phyloP scores from a whole-genome alignment of 805 yeast species.

The Saccharomyces jurei region DNA sequence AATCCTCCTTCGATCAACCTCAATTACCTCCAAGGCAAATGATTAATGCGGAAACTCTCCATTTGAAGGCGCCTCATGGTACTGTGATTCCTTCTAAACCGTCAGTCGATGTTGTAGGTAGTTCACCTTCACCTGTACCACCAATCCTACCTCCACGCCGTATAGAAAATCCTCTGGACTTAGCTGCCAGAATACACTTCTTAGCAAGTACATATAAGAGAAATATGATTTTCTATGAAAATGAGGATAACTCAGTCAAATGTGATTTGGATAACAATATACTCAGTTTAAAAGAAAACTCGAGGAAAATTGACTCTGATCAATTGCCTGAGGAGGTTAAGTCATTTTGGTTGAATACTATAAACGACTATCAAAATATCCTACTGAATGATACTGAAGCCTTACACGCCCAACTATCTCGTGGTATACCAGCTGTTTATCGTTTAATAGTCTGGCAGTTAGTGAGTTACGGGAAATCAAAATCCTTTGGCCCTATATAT shows the following conservation, averaged over 20 bases:
- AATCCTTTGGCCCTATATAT: constrained; percentile 28
- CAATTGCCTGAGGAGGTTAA: not conserved
- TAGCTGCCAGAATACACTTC: not conserved
- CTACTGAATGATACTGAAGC: not conserved
- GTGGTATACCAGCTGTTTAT: constrained; percentile 74
- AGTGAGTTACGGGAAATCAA: constrained; percentile 64
- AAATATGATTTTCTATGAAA: not conserved
- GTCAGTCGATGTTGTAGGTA: not conserved
- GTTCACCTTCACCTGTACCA: not conserved
- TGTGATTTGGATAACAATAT: not conserved
- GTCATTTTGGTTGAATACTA: not conserved
- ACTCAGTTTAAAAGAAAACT: not conserved
- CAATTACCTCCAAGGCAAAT: not conserved
- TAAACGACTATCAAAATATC: not conserved
- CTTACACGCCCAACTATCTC: constrained; percentile 15
- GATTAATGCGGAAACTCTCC: not conserved
- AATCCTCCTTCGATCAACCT: not conserved
- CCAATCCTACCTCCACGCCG: not conserved
- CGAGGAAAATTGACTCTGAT: not conserved
- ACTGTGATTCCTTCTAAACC: not conserved
- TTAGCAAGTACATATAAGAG: not conserved
- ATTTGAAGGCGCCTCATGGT: not conserved
- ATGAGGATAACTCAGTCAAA: not conserved
- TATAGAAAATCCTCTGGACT: not conserved
- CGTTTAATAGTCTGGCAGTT: constrained; percentile 89